These are phyloP conservation scores for Aschersonia sp. DNA, from an alignment of 2,329 filamentous ascomycete species.

Conservation along the genomic window DNA sequence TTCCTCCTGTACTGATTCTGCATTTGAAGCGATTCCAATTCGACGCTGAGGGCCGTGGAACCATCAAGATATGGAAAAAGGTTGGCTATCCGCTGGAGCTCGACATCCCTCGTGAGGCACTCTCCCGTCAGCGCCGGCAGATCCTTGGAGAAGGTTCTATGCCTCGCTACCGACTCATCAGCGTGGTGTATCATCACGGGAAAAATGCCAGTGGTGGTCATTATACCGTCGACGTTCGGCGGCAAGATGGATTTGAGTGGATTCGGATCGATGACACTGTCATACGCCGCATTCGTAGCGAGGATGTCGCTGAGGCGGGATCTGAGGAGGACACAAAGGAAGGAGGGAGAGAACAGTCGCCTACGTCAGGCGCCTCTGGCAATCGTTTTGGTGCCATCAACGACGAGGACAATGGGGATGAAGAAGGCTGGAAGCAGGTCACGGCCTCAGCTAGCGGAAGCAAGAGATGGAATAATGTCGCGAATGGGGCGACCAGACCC, in stretches of 20 bases:
- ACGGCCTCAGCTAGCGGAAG: slow-evolving; percentile 42
- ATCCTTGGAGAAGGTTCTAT: slow-evolving; percentile 49
- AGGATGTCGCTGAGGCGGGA: slow-evolving; percentile 79
- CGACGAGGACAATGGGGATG: slow-evolving; percentile 52
- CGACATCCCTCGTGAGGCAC: slow-evolving; percentile 81
- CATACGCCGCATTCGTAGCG: slow-evolving; percentile 68
- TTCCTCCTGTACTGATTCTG: slow-evolving; percentile 83
- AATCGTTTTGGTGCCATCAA: slow-evolving; percentile 65
- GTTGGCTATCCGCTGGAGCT: slow-evolving; percentile 89
- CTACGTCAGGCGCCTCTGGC: slow-evolving; percentile 25
- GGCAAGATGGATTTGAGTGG: slow-evolving; percentile 93
- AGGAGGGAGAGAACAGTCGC: slow-evolving; percentile 10
- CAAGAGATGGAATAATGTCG: slow-evolving; percentile 55
- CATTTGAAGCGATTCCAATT: slow-evolving; percentile 98
- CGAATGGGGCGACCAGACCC: slow-evolving; percentile 48
- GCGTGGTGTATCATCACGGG: slow-evolving; percentile 92
- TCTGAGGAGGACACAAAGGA: slow-evolving; percentile 64
- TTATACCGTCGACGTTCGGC: slow-evolving; percentile 92
- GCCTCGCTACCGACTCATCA: slow-evolving; percentile 74
- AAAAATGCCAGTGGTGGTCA: slow-evolving; percentile 93
- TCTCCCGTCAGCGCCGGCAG: slow-evolving; percentile 59
- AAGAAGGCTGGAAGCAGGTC: slow-evolving; percentile 76
- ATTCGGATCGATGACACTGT: slow-evolving; percentile 89
- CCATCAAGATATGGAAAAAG: slow-evolving; percentile 98
- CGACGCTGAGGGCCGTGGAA: slow-evolving; percentile 63